A percentile compares a stretch with the other conserved stretches of the same genome.
Evolutionary conservation across 1,284 basidiomycete species (phyloP).

Genomic region (Wallemia mellicola): DNA sequence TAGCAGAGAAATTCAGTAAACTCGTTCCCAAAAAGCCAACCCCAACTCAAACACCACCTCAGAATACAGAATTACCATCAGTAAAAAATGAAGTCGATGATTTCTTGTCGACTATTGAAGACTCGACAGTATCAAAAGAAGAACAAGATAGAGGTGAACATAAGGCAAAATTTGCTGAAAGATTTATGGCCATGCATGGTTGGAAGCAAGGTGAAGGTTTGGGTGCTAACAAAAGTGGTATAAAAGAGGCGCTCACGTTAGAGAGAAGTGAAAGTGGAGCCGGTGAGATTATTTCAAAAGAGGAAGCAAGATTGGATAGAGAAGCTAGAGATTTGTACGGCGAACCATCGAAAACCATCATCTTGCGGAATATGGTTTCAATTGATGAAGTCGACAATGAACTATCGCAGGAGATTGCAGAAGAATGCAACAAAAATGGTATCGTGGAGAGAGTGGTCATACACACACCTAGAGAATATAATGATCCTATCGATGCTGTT

Average conservation of each 20-base stretch:
- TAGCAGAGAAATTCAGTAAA: neutral
- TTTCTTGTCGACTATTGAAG: neutral
- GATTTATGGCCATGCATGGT: conserved; percentile 6
- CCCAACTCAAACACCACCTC: neutral
- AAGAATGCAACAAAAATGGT: conserved; percentile 6
- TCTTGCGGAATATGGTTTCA: conserved; percentile 5
- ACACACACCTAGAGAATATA: conserved; percentile 1
- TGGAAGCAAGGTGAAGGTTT: conserved; percentile 6
- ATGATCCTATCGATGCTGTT: neutral
- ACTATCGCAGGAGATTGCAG: conserved; percentile 5
- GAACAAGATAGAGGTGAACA: neutral
- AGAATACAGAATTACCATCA: neutral
- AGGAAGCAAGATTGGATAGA: conserved; percentile 3
- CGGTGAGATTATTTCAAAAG: conserved; percentile 1
- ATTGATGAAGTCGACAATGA: conserved; percentile 6
- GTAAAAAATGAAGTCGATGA: neutral
- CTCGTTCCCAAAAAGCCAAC: neutral
- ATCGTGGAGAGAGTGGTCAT: conserved; percentile 6
- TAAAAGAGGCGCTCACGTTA: conserved; percentile 4
- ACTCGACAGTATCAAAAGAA: neutral
- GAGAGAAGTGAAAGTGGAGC: conserved; percentile 1
- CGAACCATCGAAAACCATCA: conserved; percentile 5
- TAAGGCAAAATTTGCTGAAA: conserved; percentile 5
- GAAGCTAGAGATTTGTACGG: conserved; percentile 4
- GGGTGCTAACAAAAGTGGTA: conserved; percentile 4